Percentiles rank a stretch among this genome's conserved stretches.
phyloP scores from a whole-genome alignment of 1,284 basidiomycete species.

The Irpex sp. region DNA sequence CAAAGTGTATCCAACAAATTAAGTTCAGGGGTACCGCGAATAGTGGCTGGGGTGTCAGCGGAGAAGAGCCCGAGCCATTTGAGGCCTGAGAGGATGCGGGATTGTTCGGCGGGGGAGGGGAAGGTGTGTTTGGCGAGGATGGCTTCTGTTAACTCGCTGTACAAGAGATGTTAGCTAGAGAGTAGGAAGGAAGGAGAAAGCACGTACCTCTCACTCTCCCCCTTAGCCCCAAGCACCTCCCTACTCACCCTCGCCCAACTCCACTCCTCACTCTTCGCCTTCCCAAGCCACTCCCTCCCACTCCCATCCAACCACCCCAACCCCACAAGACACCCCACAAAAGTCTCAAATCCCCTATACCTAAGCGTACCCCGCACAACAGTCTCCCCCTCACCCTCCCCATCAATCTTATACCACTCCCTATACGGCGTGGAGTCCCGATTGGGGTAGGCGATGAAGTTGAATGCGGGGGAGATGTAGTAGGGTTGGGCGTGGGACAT shows the following conservation, averaged over 20 bases:
- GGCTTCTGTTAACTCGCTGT: no score
- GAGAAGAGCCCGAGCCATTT: conserved; percentile 96
- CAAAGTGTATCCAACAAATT: no score
- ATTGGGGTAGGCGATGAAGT: conserved; percentile 98
- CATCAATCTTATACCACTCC: conserved; percentile 83
- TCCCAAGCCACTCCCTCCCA: conserved; percentile 77
- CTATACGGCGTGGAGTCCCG: conserved; percentile 91
- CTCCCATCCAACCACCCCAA: conserved; percentile 85
- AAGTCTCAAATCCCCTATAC: conserved; percentile 98
- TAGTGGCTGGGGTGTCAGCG: neutral
- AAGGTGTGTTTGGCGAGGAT: conserved; percentile 64
- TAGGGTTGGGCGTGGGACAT: conserved; percentile 91
- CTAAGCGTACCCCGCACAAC: conserved; percentile 92
- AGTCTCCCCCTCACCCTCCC: conserved; percentile 74
- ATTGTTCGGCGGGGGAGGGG: conserved; percentile 64
- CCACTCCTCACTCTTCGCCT: conserved; percentile 81
- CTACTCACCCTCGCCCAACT: conserved; percentile 87
- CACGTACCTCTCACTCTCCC: conserved; percentile 66
- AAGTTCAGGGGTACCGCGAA: neutral
- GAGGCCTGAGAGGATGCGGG: conserved; percentile 82
- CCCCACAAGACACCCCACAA: conserved; percentile 86
- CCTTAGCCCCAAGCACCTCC: no score
- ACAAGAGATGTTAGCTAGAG: conserved; percentile 44
- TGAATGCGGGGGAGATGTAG: conserved; percentile 94
- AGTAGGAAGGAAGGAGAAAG: conserved; percentile 30